Conservation (phyloP, 768 basidiomycete species). For the Solioccasus polychromus region DNA sequence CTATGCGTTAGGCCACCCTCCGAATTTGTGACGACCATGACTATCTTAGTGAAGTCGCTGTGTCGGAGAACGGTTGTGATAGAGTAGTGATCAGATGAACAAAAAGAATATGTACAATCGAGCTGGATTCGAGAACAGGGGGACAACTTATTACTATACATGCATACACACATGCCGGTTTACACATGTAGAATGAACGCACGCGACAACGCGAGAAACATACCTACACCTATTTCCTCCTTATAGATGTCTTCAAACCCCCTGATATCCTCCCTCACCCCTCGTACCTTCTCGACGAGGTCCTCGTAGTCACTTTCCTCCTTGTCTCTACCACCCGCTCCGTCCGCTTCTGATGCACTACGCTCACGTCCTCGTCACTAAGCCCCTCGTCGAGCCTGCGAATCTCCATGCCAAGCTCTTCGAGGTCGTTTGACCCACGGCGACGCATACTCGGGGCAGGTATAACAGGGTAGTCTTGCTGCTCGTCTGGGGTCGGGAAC, state of each 20-base stretch:
- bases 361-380: constrained; percentile 33
- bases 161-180: too few species aligned
- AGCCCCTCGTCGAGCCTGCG: constrained; percentile 58
- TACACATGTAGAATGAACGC: too few species aligned
- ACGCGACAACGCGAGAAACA: too few species aligned
- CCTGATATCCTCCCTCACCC: neutral
- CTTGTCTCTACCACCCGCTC: constrained; percentile 64
- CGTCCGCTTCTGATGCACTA: constrained; percentile 25
- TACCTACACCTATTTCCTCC: neutral
- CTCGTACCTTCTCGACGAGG: constrained; percentile 61
- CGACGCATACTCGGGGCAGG: constrained; percentile 63
- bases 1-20: too few species aligned
- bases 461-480: constrained; percentile 42
- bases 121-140: too few species aligned
- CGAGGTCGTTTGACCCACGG: constrained; percentile 38
- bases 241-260: too few species aligned
- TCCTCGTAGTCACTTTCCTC: constrained; percentile 40
- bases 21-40: too few species aligned
- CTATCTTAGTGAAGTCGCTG: too few species aligned
- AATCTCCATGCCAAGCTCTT: constrained; percentile 62
- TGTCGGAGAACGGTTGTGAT: too few species aligned
- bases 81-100: too few species aligned
- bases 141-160: too few species aligned
- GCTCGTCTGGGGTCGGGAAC: constrained; percentile 39
- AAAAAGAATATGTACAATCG: too few species aligned